These are phyloP conservation scores for Pulveroboletus ravenelii DNA, from an alignment of 768 basidiomycete genomes.

Conservation along the genomic window DNA sequence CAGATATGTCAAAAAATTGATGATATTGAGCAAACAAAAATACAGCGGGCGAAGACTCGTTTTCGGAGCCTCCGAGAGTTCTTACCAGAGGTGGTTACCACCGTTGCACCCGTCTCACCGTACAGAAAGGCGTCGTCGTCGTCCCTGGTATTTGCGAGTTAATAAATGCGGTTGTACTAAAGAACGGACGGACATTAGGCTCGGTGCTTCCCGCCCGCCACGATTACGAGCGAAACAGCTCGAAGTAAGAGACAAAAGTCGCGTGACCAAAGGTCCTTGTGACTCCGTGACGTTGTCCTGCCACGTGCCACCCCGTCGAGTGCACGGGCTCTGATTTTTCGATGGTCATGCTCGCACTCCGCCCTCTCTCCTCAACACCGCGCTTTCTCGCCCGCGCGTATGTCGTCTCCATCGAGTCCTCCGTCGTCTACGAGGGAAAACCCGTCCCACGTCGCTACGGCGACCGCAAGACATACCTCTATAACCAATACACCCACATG, in stretches of 20 bases:
- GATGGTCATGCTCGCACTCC: conserved; percentile 12
- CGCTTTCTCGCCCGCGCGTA: conserved; percentile 38
- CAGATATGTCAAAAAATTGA: conserved; percentile 38
- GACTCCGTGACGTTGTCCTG: conserved; percentile 19
- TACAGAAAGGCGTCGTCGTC: conserved; percentile 82
- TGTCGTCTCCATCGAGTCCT: conserved; percentile 53
- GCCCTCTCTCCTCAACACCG: conserved; percentile 6
- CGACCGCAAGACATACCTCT: conserved; percentile 77
- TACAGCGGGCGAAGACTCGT: conserved; percentile 31
- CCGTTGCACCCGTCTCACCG: conserved; percentile 45
- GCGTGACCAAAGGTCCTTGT: conserved; percentile 24
- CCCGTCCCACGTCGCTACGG: conserved; percentile 62
- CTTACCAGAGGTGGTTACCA: conserved; percentile 45
- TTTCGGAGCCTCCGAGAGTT: conserved; percentile 21
- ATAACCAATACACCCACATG: conserved; percentile 72
- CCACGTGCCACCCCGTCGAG: neutral
- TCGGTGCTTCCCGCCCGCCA: conserved; percentile 16
- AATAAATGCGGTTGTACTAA: conserved; percentile 21
- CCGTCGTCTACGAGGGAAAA: conserved; percentile 50
- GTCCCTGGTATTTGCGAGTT: conserved; percentile 44
- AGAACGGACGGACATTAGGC: conserved; percentile 28
- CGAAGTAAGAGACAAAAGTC: conserved; percentile 19
- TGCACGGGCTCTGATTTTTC: conserved; percentile 1
- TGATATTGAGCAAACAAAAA: conserved; percentile 33
- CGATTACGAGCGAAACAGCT: conserved; percentile 17